Evolutionary conservation across 2,329 filamentous ascomycete species (phyloP), one percentile per base, ranked within the genome.

Genomic region (Alternaria infectoria): DNA sequence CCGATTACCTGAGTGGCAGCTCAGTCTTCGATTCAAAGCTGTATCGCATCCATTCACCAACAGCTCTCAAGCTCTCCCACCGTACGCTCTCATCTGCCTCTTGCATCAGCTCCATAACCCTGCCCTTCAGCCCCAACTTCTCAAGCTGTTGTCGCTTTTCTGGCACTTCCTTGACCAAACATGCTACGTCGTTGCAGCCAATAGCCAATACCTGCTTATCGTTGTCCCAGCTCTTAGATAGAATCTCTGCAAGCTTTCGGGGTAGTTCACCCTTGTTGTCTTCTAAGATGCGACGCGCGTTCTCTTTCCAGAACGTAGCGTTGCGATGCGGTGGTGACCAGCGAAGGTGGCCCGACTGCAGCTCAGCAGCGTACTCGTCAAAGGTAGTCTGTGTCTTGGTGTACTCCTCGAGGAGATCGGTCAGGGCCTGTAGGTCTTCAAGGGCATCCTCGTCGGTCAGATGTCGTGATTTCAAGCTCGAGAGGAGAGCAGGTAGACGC

Each of bases 291-390:
- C 90, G 91, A 62, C 91, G 89, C 8, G 94, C 92, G 73, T 97
- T 97, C 73, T 97, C 94, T 46, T 90, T 89, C 94, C 94, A 97
- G 83, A 97, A 97, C 6, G 90, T 88, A 49, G 90, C 86, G 82
- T 91, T 95, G 72, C 92, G 90, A 81, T 97, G 94, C 43, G 94
- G 93, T 28, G 94, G 94, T 6, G 92, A 96, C 94, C 94, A 97
- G 75, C 93, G 90, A 59, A 97, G 86, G 77, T 97, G 93, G 36
- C 94, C 94, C 3, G 92, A 90, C 73, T 91, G 87, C 54, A 97
- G 87, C 81, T 97, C 94, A 59, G 91, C 92, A 6, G 93, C 89
- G 79, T 92, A 90, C 71, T 89, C 84, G 71, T 89, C 87, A 67
- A 90, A 89, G 0, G 88, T 90, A 2, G 88, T 90, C 69, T 90